phyloP scores from a whole-genome alignment of 176 grass and related monocot genomes.

The Zea luxurians region DNA sequence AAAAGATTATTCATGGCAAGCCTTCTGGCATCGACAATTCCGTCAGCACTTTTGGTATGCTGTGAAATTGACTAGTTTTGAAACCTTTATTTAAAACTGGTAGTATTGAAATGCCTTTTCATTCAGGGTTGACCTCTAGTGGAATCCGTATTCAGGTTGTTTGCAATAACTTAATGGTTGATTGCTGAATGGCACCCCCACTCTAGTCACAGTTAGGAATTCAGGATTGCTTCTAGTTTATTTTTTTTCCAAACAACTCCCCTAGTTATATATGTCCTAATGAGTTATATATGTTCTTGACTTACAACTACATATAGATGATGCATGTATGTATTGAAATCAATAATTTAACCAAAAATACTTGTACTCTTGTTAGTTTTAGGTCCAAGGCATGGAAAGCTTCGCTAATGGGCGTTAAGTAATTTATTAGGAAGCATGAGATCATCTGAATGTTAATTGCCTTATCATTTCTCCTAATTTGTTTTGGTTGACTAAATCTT shows the following conservation, averaged over 20 bases:
- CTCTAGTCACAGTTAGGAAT: not conserved
- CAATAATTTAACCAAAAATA: not conserved
- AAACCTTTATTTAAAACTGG: constrained; percentile 11
- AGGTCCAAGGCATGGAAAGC: not conserved
- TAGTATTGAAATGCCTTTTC: not conserved
- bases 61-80: not conserved
- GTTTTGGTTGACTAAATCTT: constrained; percentile 26
- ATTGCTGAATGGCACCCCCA: not conserved
- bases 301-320: not conserved
- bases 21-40: constrained; percentile 93
- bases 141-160: not conserved
- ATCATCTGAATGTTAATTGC: not conserved
- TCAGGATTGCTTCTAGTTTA: not conserved
- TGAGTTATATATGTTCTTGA: not conserved
- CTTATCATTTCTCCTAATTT: constrained; percentile 20
- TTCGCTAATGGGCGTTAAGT: not conserved
- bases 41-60: constrained; percentile 75
- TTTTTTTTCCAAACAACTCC: too few relatives aligned
- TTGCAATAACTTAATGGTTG: not conserved
- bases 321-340: not conserved
- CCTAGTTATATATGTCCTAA: too few relatives aligned
- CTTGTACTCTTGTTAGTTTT: too few relatives aligned
- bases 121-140: not conserved
- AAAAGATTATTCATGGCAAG: constrained; percentile 89
- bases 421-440: not conserved